phyloP scores from a whole-genome alignment of 768 basidiomycete genomes.

The Pholiota microspora region DNA sequence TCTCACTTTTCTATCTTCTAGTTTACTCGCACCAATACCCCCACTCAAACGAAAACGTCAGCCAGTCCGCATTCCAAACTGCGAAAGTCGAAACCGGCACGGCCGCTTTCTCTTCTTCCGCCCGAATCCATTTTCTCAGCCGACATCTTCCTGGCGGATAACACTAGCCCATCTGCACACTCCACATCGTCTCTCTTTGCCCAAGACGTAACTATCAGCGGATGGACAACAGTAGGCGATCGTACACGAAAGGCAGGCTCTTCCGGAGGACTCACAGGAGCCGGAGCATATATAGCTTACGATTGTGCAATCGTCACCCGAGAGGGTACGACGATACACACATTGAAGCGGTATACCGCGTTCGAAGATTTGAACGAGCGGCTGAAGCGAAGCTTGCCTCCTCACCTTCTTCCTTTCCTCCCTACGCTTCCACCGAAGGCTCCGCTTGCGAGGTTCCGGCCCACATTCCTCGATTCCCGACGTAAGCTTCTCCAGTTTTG shows the following conservation, averaged over 20 bases:
- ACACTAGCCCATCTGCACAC: constrained; percentile 32
- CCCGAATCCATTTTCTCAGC: constrained; percentile 55
- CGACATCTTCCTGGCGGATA: constrained; percentile 71
- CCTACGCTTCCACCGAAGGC: constrained; percentile 69
- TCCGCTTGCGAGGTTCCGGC: constrained; percentile 63
- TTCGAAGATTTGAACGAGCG: constrained; percentile 53
- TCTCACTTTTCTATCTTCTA: neutral
- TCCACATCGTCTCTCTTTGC: constrained; percentile 52
- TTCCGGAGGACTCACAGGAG: constrained; percentile 24
- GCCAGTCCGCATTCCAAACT: neutral
- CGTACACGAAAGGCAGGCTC: constrained; percentile 8
- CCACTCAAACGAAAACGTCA: neutral
- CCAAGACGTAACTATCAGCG: constrained; percentile 60
- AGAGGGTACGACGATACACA: constrained; percentile 63
- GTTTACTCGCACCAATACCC: constrained; percentile 1
- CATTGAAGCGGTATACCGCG: constrained; percentile 64
- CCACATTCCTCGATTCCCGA: constrained; percentile 64
- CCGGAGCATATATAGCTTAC: constrained; percentile 68
- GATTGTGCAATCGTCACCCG: constrained; percentile 69
- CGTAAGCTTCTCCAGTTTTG: constrained; percentile 62
- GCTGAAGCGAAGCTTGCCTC: constrained; percentile 52
- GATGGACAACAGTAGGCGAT: constrained; percentile 70
- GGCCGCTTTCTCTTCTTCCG: constrained; percentile 20
- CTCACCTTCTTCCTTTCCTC: constrained; percentile 42
- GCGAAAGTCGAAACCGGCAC: neutral